These are phyloP conservation scores for Jatropha multifida DNA, from an alignment of 441 rosid genomes.

Conservation along the genomic window DNA sequence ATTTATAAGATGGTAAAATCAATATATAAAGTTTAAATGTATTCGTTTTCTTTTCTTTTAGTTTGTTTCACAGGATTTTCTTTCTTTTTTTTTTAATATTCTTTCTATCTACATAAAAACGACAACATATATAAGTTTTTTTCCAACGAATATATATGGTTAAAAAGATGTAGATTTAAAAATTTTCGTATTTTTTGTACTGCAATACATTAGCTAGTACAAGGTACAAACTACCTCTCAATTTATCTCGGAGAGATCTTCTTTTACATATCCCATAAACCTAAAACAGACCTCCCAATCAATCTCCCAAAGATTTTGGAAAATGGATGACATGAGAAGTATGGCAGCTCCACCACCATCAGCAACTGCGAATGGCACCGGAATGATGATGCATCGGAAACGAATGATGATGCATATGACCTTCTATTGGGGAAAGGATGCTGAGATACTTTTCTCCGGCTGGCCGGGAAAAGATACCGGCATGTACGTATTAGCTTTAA, in stretches of 20 bases:
- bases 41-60: too few species aligned
- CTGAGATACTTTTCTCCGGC: background rate
- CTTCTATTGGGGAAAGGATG: background rate
- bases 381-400: background rate
- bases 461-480: background rate
- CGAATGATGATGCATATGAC: conserved; percentile 11
- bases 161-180: too few species aligned
- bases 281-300: background rate
- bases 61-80: too few species aligned
- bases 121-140: too few species aligned
- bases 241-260: background rate
- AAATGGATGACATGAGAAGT: conserved; percentile 27
- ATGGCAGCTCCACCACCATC: conserved; percentile 32
- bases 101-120: too few species aligned
- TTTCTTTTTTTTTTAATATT: too few species aligned
- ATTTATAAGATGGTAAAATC: too few species aligned
- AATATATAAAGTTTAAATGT: too few species aligned
- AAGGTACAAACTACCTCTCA: background rate
- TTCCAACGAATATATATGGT: too few species aligned
- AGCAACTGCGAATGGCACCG: conserved; percentile 4
- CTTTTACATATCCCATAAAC: background rate
- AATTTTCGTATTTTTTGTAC: background rate
- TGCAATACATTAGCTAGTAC: background rate
- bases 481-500: background rate
- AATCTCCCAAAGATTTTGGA: background rate